These are phyloP conservation scores for Trebouxiophyceae sp. DNA, from an alignment of 163 green algal genomes.

Conservation along the genomic window DNA sequence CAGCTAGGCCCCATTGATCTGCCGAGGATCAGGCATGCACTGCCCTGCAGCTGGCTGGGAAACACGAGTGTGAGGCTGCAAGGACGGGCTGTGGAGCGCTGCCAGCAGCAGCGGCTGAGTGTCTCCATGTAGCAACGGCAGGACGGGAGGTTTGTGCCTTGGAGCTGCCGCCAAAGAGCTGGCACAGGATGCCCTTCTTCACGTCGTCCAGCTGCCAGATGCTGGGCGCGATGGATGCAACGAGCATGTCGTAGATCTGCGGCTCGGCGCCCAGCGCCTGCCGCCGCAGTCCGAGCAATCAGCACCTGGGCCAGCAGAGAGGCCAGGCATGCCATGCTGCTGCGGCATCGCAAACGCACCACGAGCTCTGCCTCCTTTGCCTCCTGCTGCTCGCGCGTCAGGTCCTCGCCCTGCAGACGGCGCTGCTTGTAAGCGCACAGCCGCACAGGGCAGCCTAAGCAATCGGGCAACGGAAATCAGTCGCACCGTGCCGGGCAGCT, in stretches of 20 bases:
- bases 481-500: background rate
- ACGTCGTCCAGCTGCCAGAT: conserved; percentile 98
- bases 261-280: conserved; percentile 38
- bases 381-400: conserved; percentile 37
- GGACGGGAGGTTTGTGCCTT: conserved; percentile 40
- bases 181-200: conserved; percentile 96
- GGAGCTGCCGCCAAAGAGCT: conserved; percentile 80
- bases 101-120: background rate
- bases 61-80: too few relatives aligned
- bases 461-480: background rate
- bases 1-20: too few relatives aligned
- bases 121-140: background rate
- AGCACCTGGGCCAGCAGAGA: too few relatives aligned
- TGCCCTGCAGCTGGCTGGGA: too few relatives aligned
- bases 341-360: conserved; percentile 7
- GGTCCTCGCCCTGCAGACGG: conserved; percentile 31
- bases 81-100: too few relatives aligned
- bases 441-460: too few relatives aligned
- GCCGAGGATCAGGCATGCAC: too few relatives aligned
- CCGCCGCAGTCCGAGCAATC: too few relatives aligned
- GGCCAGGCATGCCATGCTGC: too few relatives aligned
- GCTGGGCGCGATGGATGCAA: conserved; percentile 77
- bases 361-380: conserved; percentile 29
- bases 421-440: too few relatives aligned
- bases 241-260: conserved; percentile 82